phyloP scores from a whole-genome alignment of 768 basidiomycete species.

The Kwoniella bestiolae region DNA sequence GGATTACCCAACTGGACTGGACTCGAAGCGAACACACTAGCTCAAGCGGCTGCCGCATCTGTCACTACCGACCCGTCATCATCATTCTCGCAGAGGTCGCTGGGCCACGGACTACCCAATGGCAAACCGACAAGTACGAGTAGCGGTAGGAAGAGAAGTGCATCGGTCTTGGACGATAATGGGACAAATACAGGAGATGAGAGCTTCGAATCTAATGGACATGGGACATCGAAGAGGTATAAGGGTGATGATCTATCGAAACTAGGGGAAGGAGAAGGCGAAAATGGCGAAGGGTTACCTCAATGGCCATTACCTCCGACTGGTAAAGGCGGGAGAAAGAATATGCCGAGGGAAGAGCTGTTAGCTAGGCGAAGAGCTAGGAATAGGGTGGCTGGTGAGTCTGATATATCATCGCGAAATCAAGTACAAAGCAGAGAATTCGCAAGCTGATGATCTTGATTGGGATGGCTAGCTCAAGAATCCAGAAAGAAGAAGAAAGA shows the following conservation, averaged over 20 bases:
- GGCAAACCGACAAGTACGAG: background rate
- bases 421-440: no score
- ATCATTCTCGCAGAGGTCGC: conserved; percentile 3
- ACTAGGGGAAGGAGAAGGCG: background rate
- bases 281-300: conserved; percentile 17
- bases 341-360: conserved; percentile 38
- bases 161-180: conserved; percentile 3
- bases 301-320: conserved; percentile 30
- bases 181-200: conserved; percentile 17
- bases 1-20: conserved; percentile 13
- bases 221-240: conserved; percentile 5
- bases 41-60: conserved; percentile 17
- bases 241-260: background rate
- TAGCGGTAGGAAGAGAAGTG: conserved; percentile 11
- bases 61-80: conserved; percentile 4
- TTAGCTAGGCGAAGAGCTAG: conserved; percentile 35
- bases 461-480: conserved; percentile 23
- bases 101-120: conserved; percentile 20
- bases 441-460: background rate
- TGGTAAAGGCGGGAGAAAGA: conserved; percentile 33
- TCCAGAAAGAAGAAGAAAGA: conserved; percentile 35
- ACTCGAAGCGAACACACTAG: conserved; percentile 15
- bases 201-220: conserved; percentile 4
- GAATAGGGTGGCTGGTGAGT: conserved; percentile 38
- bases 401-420: background rate